Base-by-base conservation (phyloP, 805 yeast genomes). In the Metschnikowia lochheadii region DNA sequence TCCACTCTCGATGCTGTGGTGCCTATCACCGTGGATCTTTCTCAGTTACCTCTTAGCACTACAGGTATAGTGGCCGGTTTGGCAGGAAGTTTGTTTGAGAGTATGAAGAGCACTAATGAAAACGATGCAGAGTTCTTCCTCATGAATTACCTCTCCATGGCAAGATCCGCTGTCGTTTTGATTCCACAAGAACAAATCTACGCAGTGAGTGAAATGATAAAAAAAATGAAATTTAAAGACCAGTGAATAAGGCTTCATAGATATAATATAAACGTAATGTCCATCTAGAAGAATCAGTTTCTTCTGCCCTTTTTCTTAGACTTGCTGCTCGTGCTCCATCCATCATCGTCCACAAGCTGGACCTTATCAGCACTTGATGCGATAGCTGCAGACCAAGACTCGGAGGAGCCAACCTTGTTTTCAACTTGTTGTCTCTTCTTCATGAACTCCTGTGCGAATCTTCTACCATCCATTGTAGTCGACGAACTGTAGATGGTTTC, bases 401-500 rank as follows among this genome's bases (percentile, higher is more conserved):
- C 74, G 32, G 68, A 72, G 26, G 69, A 63, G 10, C 71, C 72
- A 49, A 68, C 51, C 51, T 66, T 72, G 56, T 80, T 78, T 60
- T 90, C 97, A 50, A 89, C 91, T 45, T 73, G 77, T 53, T 77
- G 78, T 63, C 94, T 84, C 63, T 87, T 83, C 68, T 84, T 86
- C 63, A 85, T 75, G 65, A 94, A 94, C 63, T 94, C 99, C 50
- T 79, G 80, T 0, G 99, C 96, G 73, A 91, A 92, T 57, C 96
- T 78, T 64, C 96, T 83, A 21, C 98, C 98, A 66, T 94, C 97
- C 87, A 92, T 84, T 1, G 91, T 85, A 2, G 91, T 80, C 38
- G 96, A 86, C 53, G 89, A 87, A 23, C 94, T 83, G 70, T 89
- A 90, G 51, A 92, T 83, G 11, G 97, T 89, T 63, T 92, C 99